phyloP scores from a whole-genome alignment of 169 alveolate species.

The Plasmodium coatneyi region DNA sequence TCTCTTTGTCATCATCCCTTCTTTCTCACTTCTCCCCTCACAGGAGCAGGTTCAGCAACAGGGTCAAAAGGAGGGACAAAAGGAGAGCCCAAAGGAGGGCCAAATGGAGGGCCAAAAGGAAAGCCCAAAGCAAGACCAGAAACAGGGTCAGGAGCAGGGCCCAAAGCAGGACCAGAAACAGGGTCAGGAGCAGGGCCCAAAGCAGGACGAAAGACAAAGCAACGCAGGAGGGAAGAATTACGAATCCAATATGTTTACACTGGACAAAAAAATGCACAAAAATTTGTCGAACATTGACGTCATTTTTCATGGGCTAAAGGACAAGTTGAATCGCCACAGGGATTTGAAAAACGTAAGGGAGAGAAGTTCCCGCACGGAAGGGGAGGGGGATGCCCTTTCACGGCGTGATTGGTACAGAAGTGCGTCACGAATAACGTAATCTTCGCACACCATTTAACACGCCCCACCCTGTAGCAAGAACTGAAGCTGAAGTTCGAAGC shows the following conservation, averaged over 20 bases:
- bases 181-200: not conserved
- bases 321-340: slow-evolving; percentile 37
- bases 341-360: slow-evolving; percentile 39
- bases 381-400: not conserved
- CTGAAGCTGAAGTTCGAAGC: slow-evolving; percentile 45
- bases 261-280: slow-evolving; percentile 59
- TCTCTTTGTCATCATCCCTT: not conserved
- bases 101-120: no score
- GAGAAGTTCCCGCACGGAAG: not conserved
- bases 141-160: not conserved
- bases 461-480: slow-evolving; percentile 17
- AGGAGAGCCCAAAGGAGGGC: not conserved
- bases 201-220: not conserved
- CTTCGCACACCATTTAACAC: not conserved
- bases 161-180: not conserved
- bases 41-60: not conserved
- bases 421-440: not conserved
- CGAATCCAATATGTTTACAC: slow-evolving; percentile 44
- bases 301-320: slow-evolving; percentile 23
- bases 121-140: not conserved
- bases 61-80: no score
- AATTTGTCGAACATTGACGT: slow-evolving; percentile 13
- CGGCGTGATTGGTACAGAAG: not conserved
- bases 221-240: not conserved
- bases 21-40: not conserved